Base-by-base conservation (phyloP, 148 eudicot species). In the Camellia japonica region DNA sequence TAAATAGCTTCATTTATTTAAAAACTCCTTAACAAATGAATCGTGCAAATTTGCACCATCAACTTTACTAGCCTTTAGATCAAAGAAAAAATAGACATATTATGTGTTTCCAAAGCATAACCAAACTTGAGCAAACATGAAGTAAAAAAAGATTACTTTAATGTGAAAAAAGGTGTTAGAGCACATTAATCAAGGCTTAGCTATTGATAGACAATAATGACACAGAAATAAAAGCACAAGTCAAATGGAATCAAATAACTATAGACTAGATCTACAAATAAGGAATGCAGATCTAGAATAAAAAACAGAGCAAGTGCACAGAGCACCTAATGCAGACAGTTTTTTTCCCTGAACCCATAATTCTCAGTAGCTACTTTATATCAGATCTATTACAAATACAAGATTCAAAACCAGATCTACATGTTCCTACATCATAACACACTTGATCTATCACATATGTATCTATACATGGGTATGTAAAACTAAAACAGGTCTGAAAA, bases 331-430 rank as follows among this genome's bases (percentile, higher is more conserved):
- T 10, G 23, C 71, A 38, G 23, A 77, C 42, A 44, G 67, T 42
- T 10, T 46, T 10, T 12, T 51, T 66, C 8, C 18, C 3, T 19
- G 59, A 58, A 56, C 18, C 77, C 74, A 71, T 3, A 11, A 20
- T 10, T 16, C 60, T 4, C 65, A 15, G 44, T 8, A 62, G 12
- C 49, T 20, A 6, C 49, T 68, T 56, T 2, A 11, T 3, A 68
- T 67, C 63, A 70, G 81, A 79, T 70, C 75, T 16, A 59, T 44
- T 4, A 43, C 44, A 55, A 13, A 58, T 1, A 3, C 54, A 70
- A 58, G 15, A 59, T 20, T 58, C 56, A 70, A 69, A 43, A 58
- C 68, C 68, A 70, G 75, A 79, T 79, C 81, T 79, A 60, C 58
- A 43, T 5, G 43, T n/a, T 41, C 20, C 43, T 14, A 70, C 63